These are phyloP conservation scores for Eucalyptus pauciflora DNA, from an alignment of 345 rosid genomes.

Conservation along the genomic window DNA sequence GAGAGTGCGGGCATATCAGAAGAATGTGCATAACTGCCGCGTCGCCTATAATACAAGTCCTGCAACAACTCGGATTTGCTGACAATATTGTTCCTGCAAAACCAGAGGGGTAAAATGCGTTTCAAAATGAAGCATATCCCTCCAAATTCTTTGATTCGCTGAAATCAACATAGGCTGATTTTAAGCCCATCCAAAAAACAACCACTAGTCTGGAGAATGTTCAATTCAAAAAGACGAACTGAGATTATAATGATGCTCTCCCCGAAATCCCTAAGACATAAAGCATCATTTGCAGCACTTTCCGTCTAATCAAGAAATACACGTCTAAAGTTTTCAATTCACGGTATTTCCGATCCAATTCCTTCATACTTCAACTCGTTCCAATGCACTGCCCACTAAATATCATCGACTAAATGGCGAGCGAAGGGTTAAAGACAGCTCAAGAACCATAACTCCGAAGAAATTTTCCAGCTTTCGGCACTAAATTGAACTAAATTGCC, in stretches of 20 bases:
- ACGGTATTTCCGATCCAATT: background rate
- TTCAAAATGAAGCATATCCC: background rate
- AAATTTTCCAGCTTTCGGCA: background rate
- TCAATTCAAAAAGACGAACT: background rate
- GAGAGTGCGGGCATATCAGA: constrained; percentile 4
- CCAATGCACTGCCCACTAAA: background rate
- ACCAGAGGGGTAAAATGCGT: background rate
- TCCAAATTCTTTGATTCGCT: background rate
- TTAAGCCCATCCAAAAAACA: background rate
- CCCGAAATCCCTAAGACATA: background rate
- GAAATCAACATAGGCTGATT: background rate
- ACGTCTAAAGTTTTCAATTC: background rate
- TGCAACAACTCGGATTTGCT: constrained; percentile 44
- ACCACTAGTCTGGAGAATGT: background rate
- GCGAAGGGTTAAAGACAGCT: background rate
- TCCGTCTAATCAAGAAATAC: background rate
- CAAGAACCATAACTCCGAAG: background rate
- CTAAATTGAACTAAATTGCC: background rate
- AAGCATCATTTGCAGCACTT: background rate
- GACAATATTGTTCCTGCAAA: constrained; percentile 42
- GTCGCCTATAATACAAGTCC: constrained; percentile 33
- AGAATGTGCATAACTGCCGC: background rate
- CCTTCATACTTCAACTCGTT: background rate
- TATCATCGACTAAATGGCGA: background rate
- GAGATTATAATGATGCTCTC: background rate